phyloP scores from a whole-genome alignment of 148 eudicot genomes.

The Chenopodium berlandieri region DNA sequence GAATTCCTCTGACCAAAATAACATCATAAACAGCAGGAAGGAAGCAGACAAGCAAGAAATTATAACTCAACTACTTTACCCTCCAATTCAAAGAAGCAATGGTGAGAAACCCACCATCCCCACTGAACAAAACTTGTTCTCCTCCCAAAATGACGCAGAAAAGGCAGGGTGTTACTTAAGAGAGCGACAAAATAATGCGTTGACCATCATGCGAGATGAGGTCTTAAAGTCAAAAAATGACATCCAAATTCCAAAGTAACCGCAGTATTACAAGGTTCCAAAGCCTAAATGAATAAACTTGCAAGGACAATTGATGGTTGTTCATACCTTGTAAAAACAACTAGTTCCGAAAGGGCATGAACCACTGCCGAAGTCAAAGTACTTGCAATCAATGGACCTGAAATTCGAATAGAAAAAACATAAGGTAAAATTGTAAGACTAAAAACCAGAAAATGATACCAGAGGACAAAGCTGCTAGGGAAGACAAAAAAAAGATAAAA shows the following conservation, averaged over 20 bases:
- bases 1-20: not conserved
- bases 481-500: not conserved
- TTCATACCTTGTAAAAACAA: constrained; percentile 86
- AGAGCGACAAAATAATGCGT: not conserved
- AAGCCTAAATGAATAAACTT: not conserved
- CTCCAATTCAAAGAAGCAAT: not conserved
- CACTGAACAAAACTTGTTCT: not conserved
- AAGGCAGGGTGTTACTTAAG: not conserved
- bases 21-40: not conserved
- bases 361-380: constrained; percentile 95
- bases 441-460: not conserved
- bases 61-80: too few species aligned
- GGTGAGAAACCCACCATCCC: not conserved
- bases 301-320: not conserved
- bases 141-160: not conserved
- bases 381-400: constrained; percentile 97
- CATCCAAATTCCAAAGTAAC: not conserved
- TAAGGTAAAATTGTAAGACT: not conserved
- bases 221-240: not conserved
- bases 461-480: not conserved
- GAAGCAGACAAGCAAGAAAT: not conserved
- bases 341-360: constrained; percentile 90
- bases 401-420: constrained; percentile 22
- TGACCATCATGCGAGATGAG: not conserved
- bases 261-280: not conserved